Conservation (phyloP, 345 rosid species). For the Aegle marmelos region DNA sequence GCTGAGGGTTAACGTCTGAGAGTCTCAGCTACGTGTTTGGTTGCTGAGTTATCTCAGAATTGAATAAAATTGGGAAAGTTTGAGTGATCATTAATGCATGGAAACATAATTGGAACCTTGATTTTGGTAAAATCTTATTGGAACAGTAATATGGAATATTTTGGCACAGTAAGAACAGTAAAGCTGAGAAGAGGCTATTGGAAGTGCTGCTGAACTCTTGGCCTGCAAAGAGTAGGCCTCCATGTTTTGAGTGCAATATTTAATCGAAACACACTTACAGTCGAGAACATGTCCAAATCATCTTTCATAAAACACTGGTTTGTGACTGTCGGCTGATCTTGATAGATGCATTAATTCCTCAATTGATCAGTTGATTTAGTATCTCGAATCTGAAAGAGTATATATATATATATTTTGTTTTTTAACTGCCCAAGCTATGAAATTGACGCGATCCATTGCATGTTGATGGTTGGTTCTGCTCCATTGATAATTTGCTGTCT, state of each 20-base stretch:
- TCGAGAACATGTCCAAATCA: background rate
- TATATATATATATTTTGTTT: background rate
- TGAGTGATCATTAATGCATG: background rate
- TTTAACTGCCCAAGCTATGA: background rate
- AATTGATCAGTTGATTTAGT: background rate
- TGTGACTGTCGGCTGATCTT: background rate
- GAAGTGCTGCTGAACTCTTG: background rate
- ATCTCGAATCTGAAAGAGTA: background rate
- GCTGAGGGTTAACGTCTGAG: background rate
- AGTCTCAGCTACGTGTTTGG: background rate
- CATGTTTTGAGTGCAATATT: background rate
- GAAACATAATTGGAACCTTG: background rate
- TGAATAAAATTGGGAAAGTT: background rate
- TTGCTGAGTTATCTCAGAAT: background rate
- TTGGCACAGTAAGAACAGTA: background rate
- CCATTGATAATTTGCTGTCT: background rate
- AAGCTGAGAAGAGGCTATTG: background rate
- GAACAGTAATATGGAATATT: background rate
- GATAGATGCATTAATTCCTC: background rate
- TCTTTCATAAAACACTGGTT: background rate
- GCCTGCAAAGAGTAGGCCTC: background rate
- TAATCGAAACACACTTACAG: background rate
- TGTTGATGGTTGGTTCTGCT: background rate
- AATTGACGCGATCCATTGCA: background rate
- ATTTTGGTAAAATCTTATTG: background rate